Base-by-base conservation (phyloP, 106 monocot genomes). In the Apostasia ramifera region DNA sequence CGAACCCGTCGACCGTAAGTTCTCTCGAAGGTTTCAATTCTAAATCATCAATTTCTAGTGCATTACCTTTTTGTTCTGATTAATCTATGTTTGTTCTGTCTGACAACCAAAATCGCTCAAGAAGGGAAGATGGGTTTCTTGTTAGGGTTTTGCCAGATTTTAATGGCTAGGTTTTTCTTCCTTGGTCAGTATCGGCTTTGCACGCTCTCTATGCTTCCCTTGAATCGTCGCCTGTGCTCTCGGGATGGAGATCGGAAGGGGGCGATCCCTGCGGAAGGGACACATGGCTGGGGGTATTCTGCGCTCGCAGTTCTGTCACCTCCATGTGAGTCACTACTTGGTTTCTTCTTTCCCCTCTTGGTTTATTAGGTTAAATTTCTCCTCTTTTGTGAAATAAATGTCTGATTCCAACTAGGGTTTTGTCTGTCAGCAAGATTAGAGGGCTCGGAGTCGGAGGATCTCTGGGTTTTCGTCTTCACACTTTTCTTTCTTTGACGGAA, bases 231-330 rank as follows among this genome's bases (percentile, higher is more conserved):
- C 49, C 54, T 11, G 76, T 73, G 76, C 67, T 88, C 14, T 63
- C 64, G 3, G 84, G 84, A 47, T 88, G 88, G 88, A 78, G 14
- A 45, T 47, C 11, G 11, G 55, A 50, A 8, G 78, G 67, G 5
- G 81, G 78, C 40, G 88, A 88, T 12, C 88, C 88, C 13, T 88
- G 88, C 37, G 81, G 84, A 7, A 63, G 40, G 52, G 60, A 69
- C 8, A 63, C 42, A 42, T 89, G 88, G 88, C 39, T 6, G n/a
- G 88, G 88, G 11, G 74, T 89, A 70, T 14, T 39, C 51, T 89
- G 88, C 70, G 56, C 62, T 40, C 72, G 64, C 9, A 13, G 57
- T n/a, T 84, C 88, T 41, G 71, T 89, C 42, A 42, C 67, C 55
- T 70, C 84, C 47, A 72, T 89, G 88, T 88, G 82, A 62, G 68